Base-by-base conservation (phyloP, 768 basidiomycete species). In the Boletus barrowsii region DNA sequence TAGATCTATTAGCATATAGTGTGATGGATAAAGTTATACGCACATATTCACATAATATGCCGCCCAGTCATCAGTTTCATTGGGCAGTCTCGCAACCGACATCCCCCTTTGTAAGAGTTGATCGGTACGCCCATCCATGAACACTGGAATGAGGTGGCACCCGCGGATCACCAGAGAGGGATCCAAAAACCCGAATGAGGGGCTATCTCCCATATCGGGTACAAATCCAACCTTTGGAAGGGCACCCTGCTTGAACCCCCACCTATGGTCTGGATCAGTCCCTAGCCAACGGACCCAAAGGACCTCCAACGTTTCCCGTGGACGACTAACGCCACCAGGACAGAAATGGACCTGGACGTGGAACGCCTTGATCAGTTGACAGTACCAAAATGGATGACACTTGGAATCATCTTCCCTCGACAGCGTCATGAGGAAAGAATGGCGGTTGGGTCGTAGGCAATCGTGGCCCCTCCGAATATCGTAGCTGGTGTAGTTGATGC, bases 261-360 rank as follows among this genome's bases (percentile, higher is more conserved):
- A 54, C 15, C 20, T 37, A 3, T 35, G 5, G 5, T 39, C 42
- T 7, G 29, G 42, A n/a, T 54, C 37, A 1, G 51, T 26, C 0
- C 54, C 49, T 5, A 55, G 14, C 49, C 54, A 55, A 37, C 10
- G 15, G 17, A 54, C 49, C 54, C 49, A 55, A 1, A 51, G 24
- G 24, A 24, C 24, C 5, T 24, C 24, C 24, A 24, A 4, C 24
- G 3, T 4, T 5, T 24, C 24, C 32, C 46, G 33, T 0, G 14
- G 11, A 45, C 5, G 3, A 6, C 36, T 51, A 2, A 46, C 2
- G 7, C 54, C 49, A 40, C n/a, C 26, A 1, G 22, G 39, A 36
- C 13, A 41, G 18, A 11, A 51, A 4, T 4, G 36, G n/a, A n/a
- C n/a, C n/a, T 53, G 2, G 2, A 49, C 17, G 10, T 5, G 4